A percentile compares a stretch with the other conserved stretches of the same genome.
phyloP scores from a whole-genome alignment of 208 protist species.

The Trypanosoma boissoni region DNA sequence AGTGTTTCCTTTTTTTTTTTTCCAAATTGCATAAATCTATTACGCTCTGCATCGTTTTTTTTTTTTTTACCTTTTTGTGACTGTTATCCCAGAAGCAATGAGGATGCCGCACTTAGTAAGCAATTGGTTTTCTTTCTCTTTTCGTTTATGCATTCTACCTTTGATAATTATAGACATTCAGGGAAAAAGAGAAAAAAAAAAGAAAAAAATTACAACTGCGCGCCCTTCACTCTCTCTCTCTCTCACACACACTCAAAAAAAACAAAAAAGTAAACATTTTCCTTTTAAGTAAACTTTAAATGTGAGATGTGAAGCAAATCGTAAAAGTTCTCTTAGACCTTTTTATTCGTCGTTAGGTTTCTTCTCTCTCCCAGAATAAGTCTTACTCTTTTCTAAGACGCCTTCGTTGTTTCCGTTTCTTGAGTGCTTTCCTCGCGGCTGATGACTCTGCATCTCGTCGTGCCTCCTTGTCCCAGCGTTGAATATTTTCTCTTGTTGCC shows the following conservation, averaged over 20 bases:
- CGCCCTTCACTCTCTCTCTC: too few species aligned
- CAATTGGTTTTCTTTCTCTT: too few species aligned
- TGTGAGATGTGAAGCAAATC: too few species aligned
- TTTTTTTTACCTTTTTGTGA: conserved; percentile 12
- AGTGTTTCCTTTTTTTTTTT: too few species aligned
- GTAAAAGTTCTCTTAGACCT: too few species aligned
- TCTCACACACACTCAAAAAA: too few species aligned
- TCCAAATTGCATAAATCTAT: conserved; percentile 4
- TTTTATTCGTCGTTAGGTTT: too few species aligned
- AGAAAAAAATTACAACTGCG: too few species aligned
- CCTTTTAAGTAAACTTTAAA: too few species aligned
- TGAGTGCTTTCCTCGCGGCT: conserved; percentile 36
- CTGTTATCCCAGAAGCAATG: conserved; percentile 8
- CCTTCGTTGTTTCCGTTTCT: conserved; percentile 32
- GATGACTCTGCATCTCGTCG: conserved; percentile 32
- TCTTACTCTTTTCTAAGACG: conserved; percentile 19
- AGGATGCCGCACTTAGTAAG: conserved; percentile 4
- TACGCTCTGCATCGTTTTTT: conserved; percentile 2
- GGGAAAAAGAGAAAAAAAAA: not conserved
- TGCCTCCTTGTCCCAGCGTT: conserved; percentile 41
- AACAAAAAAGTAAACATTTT: not conserved
- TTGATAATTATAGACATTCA: not conserved
- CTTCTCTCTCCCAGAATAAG: conserved; percentile 9
- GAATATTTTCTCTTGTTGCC: conserved; percentile 37
- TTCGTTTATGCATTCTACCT: too few species aligned